Base-by-base conservation (phyloP, 129 eudicot genomes). In the Centaurea solstitialis region DNA sequence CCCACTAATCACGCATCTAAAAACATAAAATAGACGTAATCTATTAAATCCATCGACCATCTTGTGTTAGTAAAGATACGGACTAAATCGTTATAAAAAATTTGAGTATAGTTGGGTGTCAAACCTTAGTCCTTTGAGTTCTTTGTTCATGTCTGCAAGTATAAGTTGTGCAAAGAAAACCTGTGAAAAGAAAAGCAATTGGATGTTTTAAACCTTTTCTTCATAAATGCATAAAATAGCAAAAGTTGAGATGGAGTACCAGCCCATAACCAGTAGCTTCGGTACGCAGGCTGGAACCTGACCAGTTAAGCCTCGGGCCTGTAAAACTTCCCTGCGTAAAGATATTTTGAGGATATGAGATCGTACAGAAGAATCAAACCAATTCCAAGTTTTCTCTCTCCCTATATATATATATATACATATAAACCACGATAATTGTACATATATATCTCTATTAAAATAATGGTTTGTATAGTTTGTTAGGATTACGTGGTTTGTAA, bases 261-360 rank as follows among this genome's bases (percentile, higher is more conserved):
- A 95, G 83, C 75, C 99, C 99, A 85, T 95, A 95, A 81, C 97
- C 99, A 70, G 94, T 95, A 82, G 99, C 99, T 87, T 95, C 99
- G 20, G 99, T 92, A 39, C 99, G 94, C n/a, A 95, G 85, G 85
- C 99, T 95, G 79, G 97, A 84, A 79, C 94, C 91, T 0, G 97
- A 90, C 99, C 99, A 95, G 82, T 91, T 90, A 43, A 93, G 84
- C 79, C 99, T 89, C 7, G 97, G 94, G 62, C 99, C 99, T 10
- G 97, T 86, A 84, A 95, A 95, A 79, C 99, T 92, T 87, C 99
- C 99, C 98, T 94, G 91, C 87, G 75, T 65, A 87, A 62, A 43
- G 40, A 78, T 83, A 72, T 72, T 38, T 2, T 6, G 47, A 6
- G 24, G 38, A 20, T 21, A 72, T 66, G 7, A 21, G 24, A 68